A percentile compares a stretch with the other conserved stretches of the same genome.
phyloP scores from a whole-genome alignment of 129 eudicot genomes.

The Chrysanthemum seticuspe region DNA sequence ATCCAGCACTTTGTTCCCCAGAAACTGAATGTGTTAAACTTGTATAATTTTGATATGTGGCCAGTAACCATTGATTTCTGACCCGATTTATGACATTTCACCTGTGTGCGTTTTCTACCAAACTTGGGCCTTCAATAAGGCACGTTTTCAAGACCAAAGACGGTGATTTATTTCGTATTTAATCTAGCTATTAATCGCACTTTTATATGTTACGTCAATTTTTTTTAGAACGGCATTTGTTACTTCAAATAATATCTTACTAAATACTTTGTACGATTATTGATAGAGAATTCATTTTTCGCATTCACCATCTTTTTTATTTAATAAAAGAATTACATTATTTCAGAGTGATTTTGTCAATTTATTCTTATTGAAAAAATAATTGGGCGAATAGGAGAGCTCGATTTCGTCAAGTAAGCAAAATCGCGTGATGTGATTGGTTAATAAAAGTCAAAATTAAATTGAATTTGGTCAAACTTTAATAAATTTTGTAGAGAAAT shows the following conservation, averaged over 20 bases:
- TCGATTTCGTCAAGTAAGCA: too few relatives aligned
- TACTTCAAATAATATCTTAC: not conserved
- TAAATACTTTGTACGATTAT: not conserved
- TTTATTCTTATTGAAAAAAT: too few relatives aligned
- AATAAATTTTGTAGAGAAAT: too few relatives aligned
- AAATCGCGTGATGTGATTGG: too few relatives aligned
- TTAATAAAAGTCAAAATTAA: too few relatives aligned
- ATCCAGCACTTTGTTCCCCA: too few relatives aligned
- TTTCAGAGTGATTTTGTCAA: too few relatives aligned
- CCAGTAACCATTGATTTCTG: not conserved
- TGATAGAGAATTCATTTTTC: not conserved
- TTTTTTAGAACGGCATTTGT: too few relatives aligned
- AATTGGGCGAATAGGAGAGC: too few relatives aligned
- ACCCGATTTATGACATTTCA: constrained; percentile 31
- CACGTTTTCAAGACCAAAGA: constrained; percentile 10
- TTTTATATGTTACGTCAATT: not conserved
- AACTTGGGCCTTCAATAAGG: constrained; percentile 9
- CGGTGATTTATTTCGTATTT: not conserved
- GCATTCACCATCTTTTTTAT: not conserved
- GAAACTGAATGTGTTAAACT: not conserved
- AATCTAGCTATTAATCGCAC: not conserved
- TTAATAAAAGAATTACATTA: too few relatives aligned
- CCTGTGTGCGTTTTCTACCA: constrained; percentile 10
- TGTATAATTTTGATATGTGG: not conserved
- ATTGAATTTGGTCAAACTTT: too few relatives aligned